These are phyloP conservation scores for Torulaspora maleeae DNA, from an alignment of 805 yeast species.

Conservation along the genomic window DNA sequence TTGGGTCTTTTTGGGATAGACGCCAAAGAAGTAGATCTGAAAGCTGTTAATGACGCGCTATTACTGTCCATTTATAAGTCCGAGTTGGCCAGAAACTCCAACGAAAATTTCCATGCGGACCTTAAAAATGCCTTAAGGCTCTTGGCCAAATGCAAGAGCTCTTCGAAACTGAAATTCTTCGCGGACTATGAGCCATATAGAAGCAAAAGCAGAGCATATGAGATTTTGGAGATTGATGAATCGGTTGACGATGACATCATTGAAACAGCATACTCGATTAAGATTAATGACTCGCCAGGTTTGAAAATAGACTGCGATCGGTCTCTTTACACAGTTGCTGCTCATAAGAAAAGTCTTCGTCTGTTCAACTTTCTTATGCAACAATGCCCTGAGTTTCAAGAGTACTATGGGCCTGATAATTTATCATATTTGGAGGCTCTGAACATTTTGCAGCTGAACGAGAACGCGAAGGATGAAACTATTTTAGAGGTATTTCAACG, in stretches of 20 bases:
- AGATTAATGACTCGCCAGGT: conserved; percentile 49
- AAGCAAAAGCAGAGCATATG: conserved; percentile 48
- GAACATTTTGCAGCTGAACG: conserved; percentile 45
- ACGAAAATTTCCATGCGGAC: conserved; percentile 18
- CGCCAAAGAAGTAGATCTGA: conserved; percentile 23
- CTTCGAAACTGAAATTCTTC: conserved; percentile 35
- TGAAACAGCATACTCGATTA: conserved; percentile 67
- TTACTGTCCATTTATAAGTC: conserved; percentile 35
- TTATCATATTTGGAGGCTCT: conserved; percentile 42
- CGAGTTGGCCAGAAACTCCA: conserved; percentile 19
- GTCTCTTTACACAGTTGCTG: conserved; percentile 60
- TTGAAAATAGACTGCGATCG: conserved; percentile 42
- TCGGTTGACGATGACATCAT: conserved; percentile 65
- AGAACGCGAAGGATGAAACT: conserved; percentile 49
- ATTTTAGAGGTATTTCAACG: conserved; percentile 35
- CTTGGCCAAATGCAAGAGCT: conserved; percentile 39
- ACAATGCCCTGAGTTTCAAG: conserved; percentile 30
- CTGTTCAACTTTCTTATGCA: conserved; percentile 50
- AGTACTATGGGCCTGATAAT: conserved; percentile 26
- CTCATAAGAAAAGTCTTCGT: conserved; percentile 51
- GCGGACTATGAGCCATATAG: conserved; percentile 45
- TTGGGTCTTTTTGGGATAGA: conserved; percentile 36
- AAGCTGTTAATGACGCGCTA: conserved; percentile 27
- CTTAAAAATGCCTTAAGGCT: conserved; percentile 40
- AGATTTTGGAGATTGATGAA: conserved; percentile 45